A percentile compares a stretch with the other conserved stretches of the same genome.
Conservation (phyloP, 139 green algal species). For the Yamagishiella unicocca region DNA sequence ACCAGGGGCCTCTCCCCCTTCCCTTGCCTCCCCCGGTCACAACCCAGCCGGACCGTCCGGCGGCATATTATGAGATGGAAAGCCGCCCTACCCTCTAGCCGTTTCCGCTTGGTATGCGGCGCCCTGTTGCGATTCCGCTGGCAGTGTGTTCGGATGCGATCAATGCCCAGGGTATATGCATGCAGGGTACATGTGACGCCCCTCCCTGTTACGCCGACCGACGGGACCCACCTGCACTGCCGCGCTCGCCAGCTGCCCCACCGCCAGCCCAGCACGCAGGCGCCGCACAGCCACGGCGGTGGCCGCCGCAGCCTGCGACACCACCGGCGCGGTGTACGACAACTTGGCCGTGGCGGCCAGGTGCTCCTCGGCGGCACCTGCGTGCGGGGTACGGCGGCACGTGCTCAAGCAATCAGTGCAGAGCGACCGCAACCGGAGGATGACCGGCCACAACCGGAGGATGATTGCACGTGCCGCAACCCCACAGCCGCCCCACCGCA, state of each 20-base stretch:
- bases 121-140: background rate
- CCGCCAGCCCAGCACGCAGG: conserved; percentile 6
- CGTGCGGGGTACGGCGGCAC: background rate
- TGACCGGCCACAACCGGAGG: background rate
- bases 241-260: conserved; percentile 14
- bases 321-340: conserved; percentile 10
- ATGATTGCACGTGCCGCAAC: background rate
- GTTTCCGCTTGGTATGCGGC: too few species aligned
- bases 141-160: background rate
- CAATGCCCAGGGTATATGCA: too few species aligned
- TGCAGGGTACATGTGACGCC: too few species aligned
- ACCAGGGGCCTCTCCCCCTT: too few species aligned
- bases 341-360: background rate
- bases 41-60: background rate
- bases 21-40: too few species aligned
- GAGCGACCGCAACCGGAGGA: background rate
- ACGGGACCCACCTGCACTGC: conserved; percentile 5
- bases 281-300: background rate
- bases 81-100: background rate
- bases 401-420: background rate
- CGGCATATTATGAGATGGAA: background rate
- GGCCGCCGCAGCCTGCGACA: conserved; percentile 3
- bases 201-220: background rate
- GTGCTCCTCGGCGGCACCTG: conserved; percentile 10
- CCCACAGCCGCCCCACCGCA: background rate